phyloP scores from a whole-genome alignment of 2,329 filamentous ascomycete species.

The Xylariales sp. region DNA sequence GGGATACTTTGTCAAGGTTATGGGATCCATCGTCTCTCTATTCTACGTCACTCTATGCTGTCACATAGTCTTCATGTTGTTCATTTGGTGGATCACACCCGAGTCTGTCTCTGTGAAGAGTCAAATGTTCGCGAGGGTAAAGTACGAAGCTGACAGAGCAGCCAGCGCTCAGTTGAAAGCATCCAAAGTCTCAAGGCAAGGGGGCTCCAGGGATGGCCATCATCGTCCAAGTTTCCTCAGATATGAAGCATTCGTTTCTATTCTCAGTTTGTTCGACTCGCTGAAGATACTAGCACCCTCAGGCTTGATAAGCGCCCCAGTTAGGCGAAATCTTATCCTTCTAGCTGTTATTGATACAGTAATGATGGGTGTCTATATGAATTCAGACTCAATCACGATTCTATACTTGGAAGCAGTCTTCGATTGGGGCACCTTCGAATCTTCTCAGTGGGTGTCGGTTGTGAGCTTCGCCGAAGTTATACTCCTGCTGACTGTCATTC shows the following conservation, averaged over 20 bases:
- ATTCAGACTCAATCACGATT: conserved; percentile 73
- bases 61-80: conserved; percentile 69
- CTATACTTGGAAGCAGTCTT: conserved; percentile 81
- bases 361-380: conserved; percentile 77
- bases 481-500: conserved; percentile 70
- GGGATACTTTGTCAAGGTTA: conserved; percentile 72
- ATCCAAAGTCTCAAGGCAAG: too few species aligned
- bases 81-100: conserved; percentile 68
- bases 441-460: conserved; percentile 75
- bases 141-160: conserved; percentile 47
- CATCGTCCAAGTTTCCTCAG: conserved; percentile 13
- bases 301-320: conserved; percentile 53
- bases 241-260: conserved; percentile 27
- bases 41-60: conserved; percentile 78
- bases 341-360: conserved; percentile 78
- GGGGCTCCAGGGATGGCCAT: conserved; percentile 11
- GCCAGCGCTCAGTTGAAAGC: conserved; percentile 32
- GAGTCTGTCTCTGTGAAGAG: conserved; percentile 77
- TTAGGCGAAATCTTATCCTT: conserved; percentile 78
- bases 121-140: conserved; percentile 66
- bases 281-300: conserved; percentile 74
- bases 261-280: conserved; percentile 67
- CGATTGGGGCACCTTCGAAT: conserved; percentile 76
- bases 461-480: conserved; percentile 73
- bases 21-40: conserved; percentile 70